Evolutionary conservation across 2,329 filamentous ascomycete species (phyloP).

Genomic region (Phoma sp.): DNA sequence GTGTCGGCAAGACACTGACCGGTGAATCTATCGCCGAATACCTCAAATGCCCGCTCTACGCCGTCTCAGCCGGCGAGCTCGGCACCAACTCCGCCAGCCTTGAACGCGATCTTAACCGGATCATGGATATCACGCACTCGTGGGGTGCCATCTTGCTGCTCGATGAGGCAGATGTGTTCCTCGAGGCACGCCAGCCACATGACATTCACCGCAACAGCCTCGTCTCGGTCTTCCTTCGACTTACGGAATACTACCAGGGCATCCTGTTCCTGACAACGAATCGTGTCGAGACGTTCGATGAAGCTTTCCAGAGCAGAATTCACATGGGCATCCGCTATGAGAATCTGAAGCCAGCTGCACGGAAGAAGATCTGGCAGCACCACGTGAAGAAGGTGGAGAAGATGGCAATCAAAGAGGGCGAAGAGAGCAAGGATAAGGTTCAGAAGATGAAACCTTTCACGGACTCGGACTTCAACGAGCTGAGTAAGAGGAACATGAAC

Average conservation of each 20-base stretch:
- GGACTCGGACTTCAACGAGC: constrained; percentile 70
- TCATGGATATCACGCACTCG: constrained; percentile 82
- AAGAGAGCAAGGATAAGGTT: constrained; percentile 57
- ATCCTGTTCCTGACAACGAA: constrained; percentile 92
- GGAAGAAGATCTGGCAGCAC: constrained; percentile 81
- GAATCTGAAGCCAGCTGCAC: constrained; percentile 73
- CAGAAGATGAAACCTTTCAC: constrained; percentile 59
- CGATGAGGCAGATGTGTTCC: constrained; percentile 70
- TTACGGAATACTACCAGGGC: constrained; percentile 91
- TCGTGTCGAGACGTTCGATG: constrained; percentile 85
- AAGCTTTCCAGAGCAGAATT: constrained; percentile 87
- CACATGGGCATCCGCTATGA: constrained; percentile 86
- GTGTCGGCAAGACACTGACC: constrained; percentile 88
- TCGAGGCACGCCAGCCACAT: constrained; percentile 82
- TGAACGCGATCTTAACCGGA: constrained; percentile 80
- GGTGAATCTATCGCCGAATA: constrained; percentile 87
- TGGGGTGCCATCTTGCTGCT: constrained; percentile 88
- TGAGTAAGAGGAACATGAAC: constrained; percentile 74
- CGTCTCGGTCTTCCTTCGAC: constrained; percentile 84
- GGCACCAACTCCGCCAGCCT: constrained; percentile 76
- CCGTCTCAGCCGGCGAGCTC: constrained; percentile 81
- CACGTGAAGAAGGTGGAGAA: constrained; percentile 77
- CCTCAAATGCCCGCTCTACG: constrained; percentile 81
- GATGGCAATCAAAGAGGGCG: constrained; percentile 52
- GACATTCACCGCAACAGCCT: constrained; percentile 86